Percentiles rank a stretch among this genome's conserved stretches.
Evolutionary conservation across 106 monocot species (phyloP).

Genomic region (Cymbidium sinense): DNA sequence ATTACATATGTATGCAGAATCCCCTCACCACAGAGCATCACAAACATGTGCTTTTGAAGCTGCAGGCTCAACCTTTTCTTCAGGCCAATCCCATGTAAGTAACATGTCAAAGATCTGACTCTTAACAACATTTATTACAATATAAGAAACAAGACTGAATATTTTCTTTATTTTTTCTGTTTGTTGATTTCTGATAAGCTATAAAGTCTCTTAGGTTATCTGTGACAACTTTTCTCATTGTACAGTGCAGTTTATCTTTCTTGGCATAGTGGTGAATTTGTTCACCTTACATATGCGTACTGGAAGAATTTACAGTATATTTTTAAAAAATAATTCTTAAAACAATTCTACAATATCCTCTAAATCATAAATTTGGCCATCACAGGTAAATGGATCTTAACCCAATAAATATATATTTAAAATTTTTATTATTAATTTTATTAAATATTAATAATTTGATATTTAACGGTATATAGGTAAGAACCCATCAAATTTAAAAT

Average conservation of each 20-base stretch:
- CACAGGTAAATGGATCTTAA: too few species aligned
- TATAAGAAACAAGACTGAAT: not conserved
- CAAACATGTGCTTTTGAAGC: not conserved
- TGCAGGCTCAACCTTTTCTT: not conserved
- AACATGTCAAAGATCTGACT: not conserved
- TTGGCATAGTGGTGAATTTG: not conserved
- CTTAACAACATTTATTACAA: not conserved
- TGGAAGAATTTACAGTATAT: too few species aligned
- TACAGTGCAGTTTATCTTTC: not conserved
- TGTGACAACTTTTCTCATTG: not conserved
- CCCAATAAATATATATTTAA: too few species aligned
- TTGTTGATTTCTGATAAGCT: not conserved
- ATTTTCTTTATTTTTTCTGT: not conserved
- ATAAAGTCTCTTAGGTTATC: not conserved
- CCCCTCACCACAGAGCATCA: not conserved
- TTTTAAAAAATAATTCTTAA: too few species aligned
- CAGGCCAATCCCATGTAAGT: not conserved
- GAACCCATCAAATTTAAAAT: too few species aligned
- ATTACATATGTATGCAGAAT: not conserved
- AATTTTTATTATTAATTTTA: too few species aligned
- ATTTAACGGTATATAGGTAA: too few species aligned
- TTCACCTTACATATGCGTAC: too few species aligned
- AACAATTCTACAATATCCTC: too few species aligned
- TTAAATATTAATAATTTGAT: too few species aligned
- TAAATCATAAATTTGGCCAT: too few species aligned